Base-by-base conservation (phyloP, 306 rosid species). In the Cicer pinnatifidum region DNA sequence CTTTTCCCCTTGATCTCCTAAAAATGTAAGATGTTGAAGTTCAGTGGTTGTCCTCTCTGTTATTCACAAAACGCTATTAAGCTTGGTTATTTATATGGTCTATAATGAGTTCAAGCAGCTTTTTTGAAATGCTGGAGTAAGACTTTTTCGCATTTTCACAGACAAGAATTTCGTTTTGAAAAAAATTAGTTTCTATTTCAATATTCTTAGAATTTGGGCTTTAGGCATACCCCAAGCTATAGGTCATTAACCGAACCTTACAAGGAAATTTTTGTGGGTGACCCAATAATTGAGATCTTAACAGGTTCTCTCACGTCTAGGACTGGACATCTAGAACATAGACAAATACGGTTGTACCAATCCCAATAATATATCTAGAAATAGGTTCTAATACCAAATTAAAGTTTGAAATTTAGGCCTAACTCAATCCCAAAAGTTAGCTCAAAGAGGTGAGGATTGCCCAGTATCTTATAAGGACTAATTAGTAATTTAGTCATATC, bases 11-110 rank as follows among this genome's bases (percentile, higher is more conserved):
- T 48, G 6, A 38, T n/a, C 44, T 72, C 75, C 53, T 50, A 68
- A 75, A 41, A 48, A 54, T 60, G 43, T 67, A 43, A 66, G 45
- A 66, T 53, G 53, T 73, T 37, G 77, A 23, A 43, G 63, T 67
- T 73, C 46, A 33, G n/a, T 44, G 47, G 68, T 58, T 72, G 75
- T 41, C 13, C 17, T 16, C 39, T 79, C 15, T 54, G 50, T 72
- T 52, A 39, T 10, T 66, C 67, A 43, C 50, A 76, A 44, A 67
- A 44, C 16, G 57, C 5, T 4, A 33, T 15, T 28, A 37, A 7
- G 57, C 56, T 79, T 45, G 46, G 47, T 50, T 48, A 17, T 10
- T 15, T 65, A 64, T 9, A 23, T 65, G n/a, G 45, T 38, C 10
- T 51, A 52, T 64, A 64, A 13, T 19, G 45, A 64, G 51, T 50